Percentiles rank a stretch among this genome's conserved stretches.
Evolutionary conservation across 805 yeast genomes (phyloP).

Genomic region (Metschnikowia noctiluminum): DNA sequence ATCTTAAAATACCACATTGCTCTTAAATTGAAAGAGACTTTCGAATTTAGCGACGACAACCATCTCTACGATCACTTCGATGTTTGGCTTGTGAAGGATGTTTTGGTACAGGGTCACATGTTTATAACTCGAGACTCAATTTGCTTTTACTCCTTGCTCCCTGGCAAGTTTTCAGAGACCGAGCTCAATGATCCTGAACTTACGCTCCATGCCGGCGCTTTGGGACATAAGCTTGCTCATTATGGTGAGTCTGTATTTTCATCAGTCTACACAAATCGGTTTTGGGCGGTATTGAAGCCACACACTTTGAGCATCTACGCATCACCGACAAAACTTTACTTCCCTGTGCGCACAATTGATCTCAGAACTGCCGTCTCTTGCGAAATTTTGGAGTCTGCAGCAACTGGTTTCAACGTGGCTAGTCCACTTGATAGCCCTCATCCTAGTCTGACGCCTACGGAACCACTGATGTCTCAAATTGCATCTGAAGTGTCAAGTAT

Average conservation of each 20-base stretch:
- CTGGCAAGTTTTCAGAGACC: constrained; percentile 28
- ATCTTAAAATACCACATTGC: constrained; percentile 30
- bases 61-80: constrained; percentile 58
- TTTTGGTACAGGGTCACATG: constrained; percentile 80
- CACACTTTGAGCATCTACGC: constrained; percentile 66
- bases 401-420: background rate
- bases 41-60: constrained; percentile 52
- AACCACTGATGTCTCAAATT: constrained; percentile 1
- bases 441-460: constrained; percentile 3
- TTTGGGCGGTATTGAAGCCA: constrained; percentile 77
- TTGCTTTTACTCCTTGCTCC: constrained; percentile 76
- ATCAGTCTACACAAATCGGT: constrained; percentile 44
- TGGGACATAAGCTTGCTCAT: constrained; percentile 37
- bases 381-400: constrained; percentile 39
- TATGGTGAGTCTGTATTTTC: constrained; percentile 37
- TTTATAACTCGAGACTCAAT: constrained; percentile 64
- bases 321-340: constrained; percentile 76
- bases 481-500: constrained; percentile 15
- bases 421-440: constrained; percentile 4
- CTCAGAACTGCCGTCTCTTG: constrained; percentile 60
- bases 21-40: constrained; percentile 31
- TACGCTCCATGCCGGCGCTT: constrained; percentile 33
- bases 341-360: constrained; percentile 76
- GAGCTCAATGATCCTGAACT: constrained; percentile 15
- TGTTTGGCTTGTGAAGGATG: constrained; percentile 81